Evolutionary conservation across 2,329 filamentous ascomycete genomes (phyloP), one percentile per base, ranked within the genome.

Genomic region (Alternaria infectoria): DNA sequence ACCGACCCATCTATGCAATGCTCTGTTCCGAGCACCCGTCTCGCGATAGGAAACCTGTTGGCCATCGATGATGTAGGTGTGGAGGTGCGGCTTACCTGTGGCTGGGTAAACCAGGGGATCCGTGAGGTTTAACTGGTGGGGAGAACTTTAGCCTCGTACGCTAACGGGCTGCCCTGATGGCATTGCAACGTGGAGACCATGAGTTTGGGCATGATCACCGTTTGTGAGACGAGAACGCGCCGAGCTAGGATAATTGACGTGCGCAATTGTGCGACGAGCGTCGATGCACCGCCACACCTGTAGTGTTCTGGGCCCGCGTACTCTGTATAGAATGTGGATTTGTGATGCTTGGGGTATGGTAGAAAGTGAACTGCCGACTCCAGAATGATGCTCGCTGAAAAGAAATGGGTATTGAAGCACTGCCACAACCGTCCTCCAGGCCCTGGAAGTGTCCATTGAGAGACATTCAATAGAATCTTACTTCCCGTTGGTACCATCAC

Each of bases 401-500:
- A 40, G 49, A 52, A 52, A 52, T 51, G 30, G 49, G 49, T 52
- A 52, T 36, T 52, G 49, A 40, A 52, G 28, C 49, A 52, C 49
- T 25, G 49, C 49, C 49, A 52, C 49, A 36, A 52, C 49, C 13
- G 49, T 40, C 36, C 28, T 52, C 49, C n/a, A 25, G 49, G 30
- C 49, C 49, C 36, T 40, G 19, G 9, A 32, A 36, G 8, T 10
- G 19, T 21, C 15, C 17, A 23, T 52, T 8, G 49, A 23, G 45
- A 26, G 30, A 36, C 30, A 21, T 52, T 52, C 30, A 32, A 52
- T 52, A 40, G 49, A n/a, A 54, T 5, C 17, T 56, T 64, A 73
- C 57, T 69, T 73, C 51, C 74, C 74, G 55, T 74, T 76, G 26
- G 66, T 68, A 28, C 46, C 59, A 44, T 73, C 75, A 8, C 65